Base-by-base conservation (phyloP, 2,329 filamentous ascomycete species). In the Aspergillus nomiae region DNA sequence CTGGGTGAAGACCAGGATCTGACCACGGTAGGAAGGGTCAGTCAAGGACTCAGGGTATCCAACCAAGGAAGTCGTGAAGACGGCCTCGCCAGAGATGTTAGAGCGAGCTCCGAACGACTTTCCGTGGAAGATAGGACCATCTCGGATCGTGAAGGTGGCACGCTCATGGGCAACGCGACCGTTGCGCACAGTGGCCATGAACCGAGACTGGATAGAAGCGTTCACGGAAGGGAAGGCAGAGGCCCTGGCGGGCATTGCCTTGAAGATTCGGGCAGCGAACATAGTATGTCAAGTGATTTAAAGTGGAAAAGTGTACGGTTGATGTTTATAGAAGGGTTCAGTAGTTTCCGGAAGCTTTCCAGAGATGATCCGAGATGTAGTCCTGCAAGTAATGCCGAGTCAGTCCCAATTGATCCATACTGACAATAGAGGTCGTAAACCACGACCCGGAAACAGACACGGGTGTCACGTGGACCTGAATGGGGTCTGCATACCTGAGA, bases 1-100 rank as follows among this genome's bases (percentile, higher is more conserved):
- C 79, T 97, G 94, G 69, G 95, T 99, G 85, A 98, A 97, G 80
- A 98, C 94, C 72, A 99, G 86, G 71, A 99, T 98, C 84, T 99
- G 95, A 59, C 81, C 87, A 70, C 87, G 87, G 78, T 90, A 90
- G 61, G 87, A 89, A 14, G 87, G 87, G 69, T 89, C 87, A 74
- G 87, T 89, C 82, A 90, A 83, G 53, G 87, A 97, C 84, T 99
- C 95, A 70, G 95, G 95, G 80, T 99, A 99, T 74, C 95, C 95
- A 63, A 99, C 95, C 61, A 98, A 89, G 28, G 94, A 97, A 65
- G 95, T 98, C 66, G 95, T 98, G 85, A 99, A 99, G 78, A 98
- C 95, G 53, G 95, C 95, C 84, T 99, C 95, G 71, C 95, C 95
- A 67, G 94, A 97, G 77, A 98, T 92, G 85, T 97, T 99, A 78